Conservation (phyloP, 768 basidiomycete species). For the Lentinula edodes region DNA sequence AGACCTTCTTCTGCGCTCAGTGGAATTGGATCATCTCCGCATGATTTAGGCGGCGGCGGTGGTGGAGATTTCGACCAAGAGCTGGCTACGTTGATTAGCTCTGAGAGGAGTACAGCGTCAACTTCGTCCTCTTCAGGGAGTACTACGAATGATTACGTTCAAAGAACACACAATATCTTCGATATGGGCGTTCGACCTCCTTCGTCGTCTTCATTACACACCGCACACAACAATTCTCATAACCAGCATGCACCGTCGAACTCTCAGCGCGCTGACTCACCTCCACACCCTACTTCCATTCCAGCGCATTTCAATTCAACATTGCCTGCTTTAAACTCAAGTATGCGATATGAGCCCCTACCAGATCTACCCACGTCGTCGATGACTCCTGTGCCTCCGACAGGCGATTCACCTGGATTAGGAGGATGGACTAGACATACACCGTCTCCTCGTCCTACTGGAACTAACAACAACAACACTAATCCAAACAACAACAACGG, state of each 20-base stretch:
- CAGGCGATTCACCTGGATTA: conserved; percentile 11
- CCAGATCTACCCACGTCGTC: conserved; percentile 19
- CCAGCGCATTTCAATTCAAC: conserved; percentile 44
- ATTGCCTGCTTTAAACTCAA: conserved; percentile 45
- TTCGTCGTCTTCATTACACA: conserved; percentile 17
- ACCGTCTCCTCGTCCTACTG: conserved; percentile 21
- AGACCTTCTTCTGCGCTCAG: conserved; percentile 34
- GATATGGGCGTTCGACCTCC: conserved; percentile 18
- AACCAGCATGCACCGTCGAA: background rate
- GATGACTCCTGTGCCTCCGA: background rate
- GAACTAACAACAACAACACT: too few species aligned
- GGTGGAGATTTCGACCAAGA: conserved; percentile 63
- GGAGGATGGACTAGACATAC: conserved; percentile 22
- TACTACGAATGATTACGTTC: conserved; percentile 10
- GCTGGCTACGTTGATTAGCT: conserved; percentile 47
- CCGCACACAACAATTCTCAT: conserved; percentile 6
- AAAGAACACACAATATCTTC: conserved; percentile 33
- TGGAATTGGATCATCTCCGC: conserved; percentile 31
- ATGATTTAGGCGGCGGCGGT: conserved; percentile 24
- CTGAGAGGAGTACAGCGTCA: conserved; percentile 27
- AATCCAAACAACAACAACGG: background rate
- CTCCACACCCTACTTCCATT: conserved; percentile 16
- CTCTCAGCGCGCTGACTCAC: conserved; percentile 12
- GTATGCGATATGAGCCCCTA: conserved; percentile 45
- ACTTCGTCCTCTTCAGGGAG: conserved; percentile 1